Evolutionary conservation across 768 basidiomycete genomes (phyloP).

Genomic region (Pleurotus sapidus): DNA sequence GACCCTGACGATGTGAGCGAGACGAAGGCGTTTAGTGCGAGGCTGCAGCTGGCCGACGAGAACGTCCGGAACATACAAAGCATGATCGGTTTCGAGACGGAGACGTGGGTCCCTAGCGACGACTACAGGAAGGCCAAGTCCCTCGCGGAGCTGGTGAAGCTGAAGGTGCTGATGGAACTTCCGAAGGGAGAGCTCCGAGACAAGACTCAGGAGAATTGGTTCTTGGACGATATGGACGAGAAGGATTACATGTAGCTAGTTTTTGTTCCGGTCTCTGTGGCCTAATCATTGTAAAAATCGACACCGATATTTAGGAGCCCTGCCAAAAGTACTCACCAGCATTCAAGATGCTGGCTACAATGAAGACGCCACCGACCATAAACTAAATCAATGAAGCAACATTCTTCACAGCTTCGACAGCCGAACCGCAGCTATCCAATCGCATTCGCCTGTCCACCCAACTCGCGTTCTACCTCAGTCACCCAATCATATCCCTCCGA

Average conservation of each 20-base stretch:
- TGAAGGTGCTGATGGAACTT: conserved; percentile 2
- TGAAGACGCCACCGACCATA: too few relatives aligned
- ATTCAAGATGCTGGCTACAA: too few relatives aligned
- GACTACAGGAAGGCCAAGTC: conserved; percentile 38
- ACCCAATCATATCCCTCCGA: too few relatives aligned
- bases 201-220: conserved; percentile 38
- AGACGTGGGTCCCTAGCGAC: conserved; percentile 41
- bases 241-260: conserved; percentile 39
- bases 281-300: too few relatives aligned
- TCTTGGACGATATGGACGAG: conserved; percentile 49
- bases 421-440: too few relatives aligned
- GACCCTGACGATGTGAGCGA: conserved; percentile 40
- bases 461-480: too few relatives aligned
- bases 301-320: too few relatives aligned
- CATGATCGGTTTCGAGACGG: conserved; percentile 30
- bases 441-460: too few relatives aligned
- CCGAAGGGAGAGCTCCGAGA: conserved; percentile 27
- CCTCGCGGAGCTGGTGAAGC: conserved; percentile 19
- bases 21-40: conserved; percentile 34
- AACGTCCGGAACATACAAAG: conserved; percentile 20
- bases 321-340: too few relatives aligned
- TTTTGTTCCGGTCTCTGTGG: too few relatives aligned
- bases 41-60: conserved; percentile 26
- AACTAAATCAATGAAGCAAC: too few relatives aligned
- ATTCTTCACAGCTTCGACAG: too few relatives aligned